Percentiles rank a stretch among this genome's conserved stretches.
Evolutionary conservation across 768 basidiomycete species (phyloP).

Genomic region (Calocybe indica): DNA sequence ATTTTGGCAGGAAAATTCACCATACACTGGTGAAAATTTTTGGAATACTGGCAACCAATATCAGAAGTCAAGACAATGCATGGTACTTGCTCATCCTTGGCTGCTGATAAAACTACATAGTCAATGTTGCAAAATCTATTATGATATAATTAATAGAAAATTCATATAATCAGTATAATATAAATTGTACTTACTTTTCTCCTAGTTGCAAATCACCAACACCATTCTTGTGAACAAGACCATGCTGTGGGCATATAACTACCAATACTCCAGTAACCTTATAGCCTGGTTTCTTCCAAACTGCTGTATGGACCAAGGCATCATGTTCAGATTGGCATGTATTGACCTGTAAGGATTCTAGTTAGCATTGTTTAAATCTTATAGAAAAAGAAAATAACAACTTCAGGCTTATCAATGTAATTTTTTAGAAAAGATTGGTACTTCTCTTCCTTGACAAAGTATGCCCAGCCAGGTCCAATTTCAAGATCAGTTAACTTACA

Average conservation of each 20-base stretch:
- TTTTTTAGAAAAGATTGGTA: constrained; percentile 3
- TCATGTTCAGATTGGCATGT: constrained; percentile 12
- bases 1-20: constrained; percentile 2
- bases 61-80: constrained; percentile 14
- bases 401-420: constrained; percentile 7
- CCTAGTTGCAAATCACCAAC: constrained; percentile 17
- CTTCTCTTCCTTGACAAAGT: constrained; percentile 3
- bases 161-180: not conserved
- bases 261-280: constrained; percentile 3
- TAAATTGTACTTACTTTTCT: constrained; percentile 7
- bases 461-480: constrained; percentile 10
- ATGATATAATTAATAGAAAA: not conserved
- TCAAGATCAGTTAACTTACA: constrained; percentile 9
- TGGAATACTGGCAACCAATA: constrained; percentile 18
- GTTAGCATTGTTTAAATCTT: not conserved
- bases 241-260: constrained; percentile 11
- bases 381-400: not conserved
- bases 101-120: constrained; percentile 3
- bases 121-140: constrained; percentile 11
- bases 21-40: constrained; percentile 8
- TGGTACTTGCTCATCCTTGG: not conserved
- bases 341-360: constrained; percentile 7
- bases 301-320: constrained; percentile 9
- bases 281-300: constrained; percentile 6
- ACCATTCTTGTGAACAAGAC: constrained; percentile 9